Percentiles rank a stretch among this genome's conserved stretches.
These are phyloP conservation scores for Podila verticillata DNA, from an alignment of 192 early-diverging fungal species.

Conservation along the genomic window DNA sequence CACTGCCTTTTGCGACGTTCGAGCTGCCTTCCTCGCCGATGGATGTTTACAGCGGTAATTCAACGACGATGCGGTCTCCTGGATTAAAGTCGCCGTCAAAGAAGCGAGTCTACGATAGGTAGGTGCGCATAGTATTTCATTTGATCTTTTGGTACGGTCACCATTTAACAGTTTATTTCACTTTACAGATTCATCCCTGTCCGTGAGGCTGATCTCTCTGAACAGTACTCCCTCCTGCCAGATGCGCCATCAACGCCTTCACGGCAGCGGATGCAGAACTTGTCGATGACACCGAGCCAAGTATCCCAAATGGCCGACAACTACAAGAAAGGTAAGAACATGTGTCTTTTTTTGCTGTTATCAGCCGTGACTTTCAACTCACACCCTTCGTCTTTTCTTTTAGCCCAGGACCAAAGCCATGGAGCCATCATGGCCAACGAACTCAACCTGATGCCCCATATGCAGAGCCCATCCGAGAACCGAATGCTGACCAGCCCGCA, in stretches of 20 bases:
- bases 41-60: not conserved
- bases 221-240: slow-evolving; percentile 16
- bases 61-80: slow-evolving; percentile 24
- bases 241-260: slow-evolving; percentile 24
- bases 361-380: too few relatives aligned
- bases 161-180: not conserved
- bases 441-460: slow-evolving; percentile 14
- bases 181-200: slow-evolving; percentile 28
- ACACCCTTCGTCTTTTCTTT: not conserved
- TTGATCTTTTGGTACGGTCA: not conserved
- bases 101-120: slow-evolving; percentile 39
- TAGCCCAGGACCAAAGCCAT: slow-evolving; percentile 32
- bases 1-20: not conserved
- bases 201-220: slow-evolving; percentile 32
- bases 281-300: slow-evolving; percentile 26
- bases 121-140: not conserved
- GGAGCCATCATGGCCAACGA: slow-evolving; percentile 43
- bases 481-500: not conserved
- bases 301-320: slow-evolving; percentile 8
- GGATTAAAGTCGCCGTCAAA: slow-evolving; percentile 31
- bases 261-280: slow-evolving; percentile 10
- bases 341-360: too few relatives aligned
- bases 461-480: slow-evolving; percentile 5
- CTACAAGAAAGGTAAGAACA: slow-evolving; percentile 22
- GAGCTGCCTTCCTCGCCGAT: slow-evolving; percentile 5